These are phyloP conservation scores for Coniella vitis DNA, from an alignment of 2,329 filamentous ascomycete species.

Conservation along the genomic window DNA sequence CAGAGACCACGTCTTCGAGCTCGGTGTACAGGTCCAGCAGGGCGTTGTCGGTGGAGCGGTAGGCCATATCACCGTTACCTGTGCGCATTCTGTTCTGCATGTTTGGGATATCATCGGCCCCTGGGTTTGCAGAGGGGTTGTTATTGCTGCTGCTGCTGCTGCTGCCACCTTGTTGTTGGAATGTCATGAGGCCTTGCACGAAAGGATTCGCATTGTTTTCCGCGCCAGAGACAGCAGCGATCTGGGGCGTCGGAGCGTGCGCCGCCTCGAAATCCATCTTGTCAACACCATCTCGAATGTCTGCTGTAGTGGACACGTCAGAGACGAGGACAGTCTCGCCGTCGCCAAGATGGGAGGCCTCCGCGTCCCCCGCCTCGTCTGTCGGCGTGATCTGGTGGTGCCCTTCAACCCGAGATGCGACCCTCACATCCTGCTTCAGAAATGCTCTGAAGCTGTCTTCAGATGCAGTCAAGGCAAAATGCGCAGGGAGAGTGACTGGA, in stretches of 20 bases:
- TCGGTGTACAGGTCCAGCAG: slow-evolving; percentile 50
- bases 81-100: slow-evolving; percentile 43
- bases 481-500: slow-evolving; percentile 32
- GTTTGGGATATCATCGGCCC: background rate
- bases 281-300: too few relatives aligned
- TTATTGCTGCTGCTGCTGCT: background rate
- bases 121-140: too few relatives aligned
- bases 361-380: background rate
- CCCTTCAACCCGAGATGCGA: background rate
- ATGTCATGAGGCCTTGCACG: slow-evolving; percentile 27
- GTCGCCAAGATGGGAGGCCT: background rate
- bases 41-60: slow-evolving; percentile 35
- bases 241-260: background rate
- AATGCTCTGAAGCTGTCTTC: slow-evolving; percentile 28
- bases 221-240: too few relatives aligned
- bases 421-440: slow-evolving; percentile 22
- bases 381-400: slow-evolving; percentile 9
- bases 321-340: slow-evolving; percentile 11
- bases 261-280: too few relatives aligned
- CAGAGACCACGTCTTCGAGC: slow-evolving; percentile 35
- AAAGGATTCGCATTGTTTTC: slow-evolving; percentile 22
- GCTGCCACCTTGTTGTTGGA: slow-evolving; percentile 12
- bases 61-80: slow-evolving; percentile 43
- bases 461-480: slow-evolving; percentile 28
- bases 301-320: slow-evolving; percentile 13